Base-by-base conservation (phyloP, 768 basidiomycete genomes). In the Lentinula lateritia region DNA sequence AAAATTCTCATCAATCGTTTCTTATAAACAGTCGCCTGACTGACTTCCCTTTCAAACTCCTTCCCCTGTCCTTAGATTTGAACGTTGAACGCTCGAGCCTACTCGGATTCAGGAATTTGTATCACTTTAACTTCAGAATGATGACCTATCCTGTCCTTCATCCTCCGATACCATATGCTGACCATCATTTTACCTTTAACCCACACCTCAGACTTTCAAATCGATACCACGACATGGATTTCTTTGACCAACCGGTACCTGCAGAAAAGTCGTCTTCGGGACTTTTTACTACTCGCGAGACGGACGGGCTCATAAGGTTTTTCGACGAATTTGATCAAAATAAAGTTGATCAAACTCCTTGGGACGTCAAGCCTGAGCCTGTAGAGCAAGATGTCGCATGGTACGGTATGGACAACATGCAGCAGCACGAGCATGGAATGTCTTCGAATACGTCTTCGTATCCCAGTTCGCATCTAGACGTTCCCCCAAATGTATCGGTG, bases 321-420 rank as follows among this genome's bases (percentile, higher is more conserved):
- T 83, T 93, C 70, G 90, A 93, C 73, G 87, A 86, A 72, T 90
- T 92, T 68, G 81, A 79, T 61, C 80, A 85, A 85, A 87, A 89
- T 59, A 76, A 84, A 62, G 78, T 80, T 32, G n/a, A 61, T 65
- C 1, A 79, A 80, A n/a, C 70, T 71, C 32, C 13, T 64, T 16
- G 65, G 55, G n/a, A 56, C 9, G 55, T 56, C 38, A 56, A 56
- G 41, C 55, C 28, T 15, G 55, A 56, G 28, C 50, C 63, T 61
- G 39, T 20, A 61, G 59, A 56, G 28, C 55, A 45, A 13, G 38
- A 41, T 9, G 16, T 43, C 16, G 38, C 39, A 20, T 56, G 55
- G 55, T n/a, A 28, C 23, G 16, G 41, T 41, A 15, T 56, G 42
- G 41, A 56, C 41, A 41, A 18, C 20, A 13, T 43, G 12, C 42